phyloP scores from a whole-genome alignment of 108 stramenopile species.

The Schizochytrium sp. region DNA sequence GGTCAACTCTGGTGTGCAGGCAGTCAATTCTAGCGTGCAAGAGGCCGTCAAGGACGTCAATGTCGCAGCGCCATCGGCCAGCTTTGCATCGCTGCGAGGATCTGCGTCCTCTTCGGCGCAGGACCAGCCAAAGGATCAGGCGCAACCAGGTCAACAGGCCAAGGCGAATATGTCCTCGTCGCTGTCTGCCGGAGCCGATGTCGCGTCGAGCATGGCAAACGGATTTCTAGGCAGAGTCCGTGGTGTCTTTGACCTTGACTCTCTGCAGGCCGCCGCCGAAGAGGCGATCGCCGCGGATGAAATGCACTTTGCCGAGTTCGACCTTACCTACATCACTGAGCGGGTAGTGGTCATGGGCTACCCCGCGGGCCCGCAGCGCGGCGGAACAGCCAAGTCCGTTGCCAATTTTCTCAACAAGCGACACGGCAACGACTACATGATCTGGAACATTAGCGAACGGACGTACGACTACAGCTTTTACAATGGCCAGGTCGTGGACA shows the following conservation, averaged over 20 bases:
- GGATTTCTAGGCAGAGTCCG: constrained; percentile 63
- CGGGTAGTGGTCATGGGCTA: constrained; percentile 65
- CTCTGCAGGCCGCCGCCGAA: background rate
- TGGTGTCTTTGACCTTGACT: background rate
- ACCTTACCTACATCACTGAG: constrained; percentile 44
- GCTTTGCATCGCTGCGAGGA: background rate
- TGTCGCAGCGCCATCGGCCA: constrained; percentile 52
- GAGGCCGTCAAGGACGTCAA: constrained; percentile 27
- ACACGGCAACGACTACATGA: constrained; percentile 70
- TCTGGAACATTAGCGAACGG: constrained; percentile 91
- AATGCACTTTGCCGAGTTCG: background rate
- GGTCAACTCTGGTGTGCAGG: constrained; percentile 27
- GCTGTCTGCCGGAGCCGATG: no score
- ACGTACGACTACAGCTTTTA: constrained; percentile 68
- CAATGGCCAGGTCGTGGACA: constrained; percentile 65
- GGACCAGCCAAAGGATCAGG: no score
- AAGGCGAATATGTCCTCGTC: no score
- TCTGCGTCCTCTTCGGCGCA: no score
- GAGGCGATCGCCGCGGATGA: background rate
- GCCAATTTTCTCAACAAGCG: constrained; percentile 61
- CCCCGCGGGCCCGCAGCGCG: constrained; percentile 61
- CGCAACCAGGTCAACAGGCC: no score
- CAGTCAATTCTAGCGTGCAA: constrained; percentile 29
- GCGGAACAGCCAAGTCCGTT: constrained; percentile 64
- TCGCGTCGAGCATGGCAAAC: constrained; percentile 42